Base-by-base conservation (phyloP, 495 filamentous ascomycete genomes). In the Aspergillus nidulans region DNA sequence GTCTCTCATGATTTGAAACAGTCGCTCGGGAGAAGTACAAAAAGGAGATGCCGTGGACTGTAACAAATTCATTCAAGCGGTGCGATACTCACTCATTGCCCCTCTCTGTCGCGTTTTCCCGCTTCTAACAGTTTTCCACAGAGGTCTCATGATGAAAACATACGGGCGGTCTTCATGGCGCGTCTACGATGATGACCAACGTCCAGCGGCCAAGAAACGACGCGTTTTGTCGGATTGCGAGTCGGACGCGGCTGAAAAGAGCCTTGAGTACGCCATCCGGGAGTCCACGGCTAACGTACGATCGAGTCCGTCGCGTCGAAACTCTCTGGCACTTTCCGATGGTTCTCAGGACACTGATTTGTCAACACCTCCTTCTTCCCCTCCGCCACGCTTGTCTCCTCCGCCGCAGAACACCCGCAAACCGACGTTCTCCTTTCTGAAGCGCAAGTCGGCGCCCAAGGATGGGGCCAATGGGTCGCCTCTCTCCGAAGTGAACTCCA, bases 31-130 rank as follows among this genome's bases (percentile, higher is more conserved):
- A 28, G 38, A 41, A 49, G 32, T 49, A 56, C n/a, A 62, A 58
- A 56, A 67, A 62, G 66, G 70, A 66, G 61, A 81, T 81, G 78
- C 76, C 77, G 69, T 81, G 75, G 68, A 79, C 76, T 55, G 77
- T 81, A 55, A 79, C 78, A 60, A 81, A 81, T 70, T 81, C 78
- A 59, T 81, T 80, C 52, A 81, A 78, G 68, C 72, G 78, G 78
- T 81, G 69, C 19, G 63, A 32, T 1, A n/a, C 21, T 26, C 15
- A 23, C 12, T 25, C 21, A 28, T 49, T 18, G 32, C 47, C 47
- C 47, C 32, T 16, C n/a, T 18, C 20, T 2, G 18, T 45, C 56
- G 15, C 19, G 40, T 9, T 26, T 5, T 34, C 30, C 30, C 9
- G 15, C 20, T 20, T 15, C 38, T 39, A 20, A 32, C 52, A 40